Conservation (phyloP, 306 rosid species). For the Calophaca sinica region DNA sequence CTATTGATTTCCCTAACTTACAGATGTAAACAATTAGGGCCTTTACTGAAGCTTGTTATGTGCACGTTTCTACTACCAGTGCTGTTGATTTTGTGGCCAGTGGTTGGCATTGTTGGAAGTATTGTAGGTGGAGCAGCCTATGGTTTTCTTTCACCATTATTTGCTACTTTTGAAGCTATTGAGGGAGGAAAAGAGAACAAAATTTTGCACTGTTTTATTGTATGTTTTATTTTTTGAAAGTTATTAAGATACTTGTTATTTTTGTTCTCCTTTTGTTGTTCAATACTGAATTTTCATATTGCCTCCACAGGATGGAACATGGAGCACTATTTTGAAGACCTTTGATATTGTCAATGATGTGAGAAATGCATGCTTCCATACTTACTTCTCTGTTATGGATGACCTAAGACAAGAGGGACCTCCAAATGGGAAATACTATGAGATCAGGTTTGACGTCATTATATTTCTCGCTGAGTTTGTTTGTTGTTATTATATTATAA, state of each 20-base stretch:
- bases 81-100: constrained; percentile 78
- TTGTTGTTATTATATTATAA: constrained; percentile 5
- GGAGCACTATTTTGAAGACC: constrained; percentile 65
- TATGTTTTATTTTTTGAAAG: constrained; percentile 54
- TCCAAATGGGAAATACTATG: constrained; percentile 66
- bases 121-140: constrained; percentile 80
- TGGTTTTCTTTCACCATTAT: constrained; percentile 79
- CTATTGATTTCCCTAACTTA: constrained; percentile 44
- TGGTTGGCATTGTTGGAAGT: constrained; percentile 77
- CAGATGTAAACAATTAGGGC: constrained; percentile 81
- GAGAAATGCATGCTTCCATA: constrained; percentile 65
- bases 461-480: not conserved
- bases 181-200: constrained; percentile 73
- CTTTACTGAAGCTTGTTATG: constrained; percentile 69
- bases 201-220: constrained; percentile 71
- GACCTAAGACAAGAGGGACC: constrained; percentile 62
- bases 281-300: constrained; percentile 40
- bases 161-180: constrained; percentile 86
- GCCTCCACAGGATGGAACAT: constrained; percentile 81
- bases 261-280: constrained; percentile 39
- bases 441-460: constrained; percentile 67
- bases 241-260: constrained; percentile 26
- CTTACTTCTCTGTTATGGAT: constrained; percentile 77
- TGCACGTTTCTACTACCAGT: constrained; percentile 72
- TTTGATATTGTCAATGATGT: constrained; percentile 73